A percentile compares a stretch with the other conserved stretches of the same genome.
Conservation (phyloP, 2,329 filamentous ascomycete genomes). For the Venturia asperata region DNA sequence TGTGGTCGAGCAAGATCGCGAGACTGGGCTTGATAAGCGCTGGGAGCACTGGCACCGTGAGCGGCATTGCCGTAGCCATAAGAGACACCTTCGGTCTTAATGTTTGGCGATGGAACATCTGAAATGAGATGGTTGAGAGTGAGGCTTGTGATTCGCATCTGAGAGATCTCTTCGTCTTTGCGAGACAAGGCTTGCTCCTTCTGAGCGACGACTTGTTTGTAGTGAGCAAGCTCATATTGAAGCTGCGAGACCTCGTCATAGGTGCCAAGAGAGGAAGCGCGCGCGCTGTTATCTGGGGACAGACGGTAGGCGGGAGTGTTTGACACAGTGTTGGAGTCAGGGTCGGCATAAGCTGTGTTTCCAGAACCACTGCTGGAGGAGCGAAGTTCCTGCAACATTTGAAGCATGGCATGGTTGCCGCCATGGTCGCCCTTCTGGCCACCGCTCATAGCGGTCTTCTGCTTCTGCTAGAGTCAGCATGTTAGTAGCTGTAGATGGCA, state of each 20-base stretch:
- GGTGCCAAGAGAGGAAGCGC: not conserved
- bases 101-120: slow-evolving; percentile 8
- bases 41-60: slow-evolving; percentile 25
- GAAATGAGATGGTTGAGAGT: slow-evolving; percentile 42
- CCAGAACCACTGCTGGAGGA: not conserved
- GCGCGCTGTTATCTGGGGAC: not conserved
- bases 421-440: not conserved
- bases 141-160: slow-evolving; percentile 54
- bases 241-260: slow-evolving; percentile 6
- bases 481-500: not conserved
- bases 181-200: slow-evolving; percentile 64
- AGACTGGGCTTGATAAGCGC: slow-evolving; percentile 36
- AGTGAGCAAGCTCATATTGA: slow-evolving; percentile 55
- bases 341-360: not conserved
- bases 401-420: slow-evolving; percentile 1
- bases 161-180: slow-evolving; percentile 63
- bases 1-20: slow-evolving; percentile 40
- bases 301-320: slow-evolving; percentile 1
- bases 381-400: slow-evolving; percentile 6
- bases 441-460: not conserved
- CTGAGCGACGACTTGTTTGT: slow-evolving; percentile 64
- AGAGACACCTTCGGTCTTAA: slow-evolving; percentile 44
- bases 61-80: slow-evolving; percentile 41
- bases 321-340: slow-evolving; percentile 1
- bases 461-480: slow-evolving; percentile 9